phyloP scores from a whole-genome alignment of 371 early-diverging fungal genomes.

The Haplosporangium sp. region DNA sequence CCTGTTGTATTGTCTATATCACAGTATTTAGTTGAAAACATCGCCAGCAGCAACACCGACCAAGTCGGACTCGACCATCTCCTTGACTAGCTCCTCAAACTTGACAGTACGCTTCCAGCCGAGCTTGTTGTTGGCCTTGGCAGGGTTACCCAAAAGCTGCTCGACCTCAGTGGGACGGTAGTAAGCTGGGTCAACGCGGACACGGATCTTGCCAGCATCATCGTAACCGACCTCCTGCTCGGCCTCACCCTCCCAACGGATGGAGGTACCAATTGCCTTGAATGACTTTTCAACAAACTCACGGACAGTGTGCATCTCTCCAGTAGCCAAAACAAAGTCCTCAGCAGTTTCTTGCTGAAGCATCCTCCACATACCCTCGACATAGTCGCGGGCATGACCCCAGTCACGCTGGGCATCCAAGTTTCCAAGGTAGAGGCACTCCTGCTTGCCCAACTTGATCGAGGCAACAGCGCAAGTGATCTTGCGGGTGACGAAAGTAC shows the following conservation, averaged over 20 bases:
- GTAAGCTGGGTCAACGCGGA: conserved; percentile 83
- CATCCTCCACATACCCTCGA: conserved; percentile 93
- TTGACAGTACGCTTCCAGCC: conserved; percentile 82
- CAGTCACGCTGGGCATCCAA: conserved; percentile 91
- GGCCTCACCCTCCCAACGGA: conserved; percentile 85
- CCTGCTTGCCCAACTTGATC: conserved; percentile 78
- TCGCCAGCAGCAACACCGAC: conserved; percentile 59
- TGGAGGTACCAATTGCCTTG: conserved; percentile 72
- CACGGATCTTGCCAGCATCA: conserved; percentile 76
- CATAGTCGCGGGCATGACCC: conserved; percentile 91
- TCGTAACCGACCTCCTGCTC: conserved; percentile 81
- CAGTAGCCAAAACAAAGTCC: conserved; percentile 89
- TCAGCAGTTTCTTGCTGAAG: conserved; percentile 84
- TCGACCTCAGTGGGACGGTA: conserved; percentile 93
- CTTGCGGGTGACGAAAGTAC: conserved; percentile 90
- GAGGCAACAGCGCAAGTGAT: conserved; percentile 87
- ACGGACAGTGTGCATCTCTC: conserved; percentile 88
- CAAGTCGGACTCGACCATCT: conserved; percentile 82
- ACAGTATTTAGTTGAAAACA: conserved; percentile 38
- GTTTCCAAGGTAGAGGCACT: conserved; percentile 86
- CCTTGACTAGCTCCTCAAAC: conserved; percentile 77
- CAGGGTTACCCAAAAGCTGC: conserved; percentile 81
- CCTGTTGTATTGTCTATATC: not conserved
- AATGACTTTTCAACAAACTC: conserved; percentile 89
- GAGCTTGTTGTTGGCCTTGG: conserved; percentile 79